A percentile compares a stretch with the other conserved stretches of the same genome.
Evolutionary conservation across 306 rosid genomes (phyloP).

Genomic region (Trifolium dubium): DNA sequence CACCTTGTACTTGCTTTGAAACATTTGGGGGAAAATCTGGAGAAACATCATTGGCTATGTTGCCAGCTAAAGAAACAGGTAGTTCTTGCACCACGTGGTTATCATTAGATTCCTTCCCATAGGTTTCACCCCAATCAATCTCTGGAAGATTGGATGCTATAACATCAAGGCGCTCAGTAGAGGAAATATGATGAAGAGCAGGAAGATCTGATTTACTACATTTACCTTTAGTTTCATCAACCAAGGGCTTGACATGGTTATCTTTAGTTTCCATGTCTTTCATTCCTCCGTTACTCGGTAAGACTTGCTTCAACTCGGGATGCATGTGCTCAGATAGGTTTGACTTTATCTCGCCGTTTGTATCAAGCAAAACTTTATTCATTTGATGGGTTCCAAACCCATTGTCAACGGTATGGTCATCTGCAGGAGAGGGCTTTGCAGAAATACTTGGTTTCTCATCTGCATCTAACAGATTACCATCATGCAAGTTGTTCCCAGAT

Average conservation of each 20-base stretch:
- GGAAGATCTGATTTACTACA: slow-evolving; percentile 37
- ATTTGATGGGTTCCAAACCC: slow-evolving; percentile 58
- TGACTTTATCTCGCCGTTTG: slow-evolving; percentile 52
- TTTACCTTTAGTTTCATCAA: slow-evolving; percentile 46
- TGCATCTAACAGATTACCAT: slow-evolving; percentile 45
- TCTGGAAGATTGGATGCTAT: slow-evolving; percentile 57
- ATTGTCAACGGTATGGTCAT: slow-evolving; percentile 53
- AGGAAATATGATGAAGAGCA: slow-evolving; percentile 45
- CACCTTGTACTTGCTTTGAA: slow-evolving; percentile 63
- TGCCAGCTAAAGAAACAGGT: slow-evolving; percentile 51
- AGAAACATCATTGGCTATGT: slow-evolving; percentile 44
- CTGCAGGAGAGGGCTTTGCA: slow-evolving; percentile 41
- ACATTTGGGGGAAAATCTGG: slow-evolving; percentile 48
- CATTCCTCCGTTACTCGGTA: slow-evolving; percentile 41
- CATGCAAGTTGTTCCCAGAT: slow-evolving; percentile 52
- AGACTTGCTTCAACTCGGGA: slow-evolving; percentile 45
- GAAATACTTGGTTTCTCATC: slow-evolving; percentile 19
- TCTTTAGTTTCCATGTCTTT: slow-evolving; percentile 37
- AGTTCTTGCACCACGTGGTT: slow-evolving; percentile 42
- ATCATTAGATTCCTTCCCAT: slow-evolving; percentile 46
- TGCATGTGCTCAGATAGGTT: slow-evolving; percentile 54
- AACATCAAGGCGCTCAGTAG: slow-evolving; percentile 54
- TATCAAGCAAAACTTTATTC: slow-evolving; percentile 57
- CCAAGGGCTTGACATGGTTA: slow-evolving; percentile 30
- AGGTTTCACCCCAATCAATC: slow-evolving; percentile 54